Percentiles rank a stretch among this genome's conserved stretches.
Evolutionary conservation across 257 asterid species (phyloP).

Genomic region (Ligustrum vulgare): DNA sequence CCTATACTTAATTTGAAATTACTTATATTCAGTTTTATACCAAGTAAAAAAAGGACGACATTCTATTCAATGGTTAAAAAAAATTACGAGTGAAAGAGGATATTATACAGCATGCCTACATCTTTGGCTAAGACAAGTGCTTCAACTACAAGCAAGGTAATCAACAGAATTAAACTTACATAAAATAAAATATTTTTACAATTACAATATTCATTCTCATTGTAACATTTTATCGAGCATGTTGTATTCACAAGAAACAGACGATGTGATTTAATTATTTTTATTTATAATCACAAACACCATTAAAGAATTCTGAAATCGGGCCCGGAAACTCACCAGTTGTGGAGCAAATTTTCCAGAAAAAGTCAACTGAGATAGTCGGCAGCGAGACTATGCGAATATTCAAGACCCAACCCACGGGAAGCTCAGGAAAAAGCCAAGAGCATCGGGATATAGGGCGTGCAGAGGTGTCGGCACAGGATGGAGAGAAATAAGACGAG

Average conservation of each 20-base stretch:
- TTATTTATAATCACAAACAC: neutral
- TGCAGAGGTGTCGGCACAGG: neutral
- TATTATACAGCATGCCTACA: neutral
- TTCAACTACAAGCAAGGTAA: neutral
- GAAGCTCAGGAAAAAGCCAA: neutral
- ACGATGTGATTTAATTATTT: neutral
- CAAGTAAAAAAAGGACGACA: neutral
- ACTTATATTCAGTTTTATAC: neutral
- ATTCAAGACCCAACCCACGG: neutral
- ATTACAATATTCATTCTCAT: neutral
- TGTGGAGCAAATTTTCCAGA: neutral
- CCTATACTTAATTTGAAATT: neutral
- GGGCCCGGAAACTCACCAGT: neutral
- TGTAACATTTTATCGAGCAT: neutral
- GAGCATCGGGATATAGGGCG: neutral
- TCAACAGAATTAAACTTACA: neutral
- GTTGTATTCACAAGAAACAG: neutral
- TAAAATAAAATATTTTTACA: neutral
- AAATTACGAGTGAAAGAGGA: neutral
- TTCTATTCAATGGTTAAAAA: neutral
- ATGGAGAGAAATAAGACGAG: no score
- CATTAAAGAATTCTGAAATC: neutral
- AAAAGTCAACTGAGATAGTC: neutral
- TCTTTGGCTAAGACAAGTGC: neutral
- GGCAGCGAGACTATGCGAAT: neutral